Base-by-base conservation (phyloP, 75 land plant species). In the Pinus taeda region DNA sequence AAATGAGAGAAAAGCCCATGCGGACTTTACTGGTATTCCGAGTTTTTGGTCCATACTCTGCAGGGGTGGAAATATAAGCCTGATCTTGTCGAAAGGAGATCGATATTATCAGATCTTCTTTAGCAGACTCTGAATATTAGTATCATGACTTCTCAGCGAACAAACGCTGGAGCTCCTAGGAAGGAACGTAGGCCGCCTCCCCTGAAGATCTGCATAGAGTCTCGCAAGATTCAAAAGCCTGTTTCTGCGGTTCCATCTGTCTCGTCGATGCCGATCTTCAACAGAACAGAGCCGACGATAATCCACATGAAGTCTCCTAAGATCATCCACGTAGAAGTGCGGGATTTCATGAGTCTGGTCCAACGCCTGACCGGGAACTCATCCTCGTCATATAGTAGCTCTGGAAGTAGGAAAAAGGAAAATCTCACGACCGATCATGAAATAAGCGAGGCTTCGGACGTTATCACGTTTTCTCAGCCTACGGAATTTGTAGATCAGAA, bases 161-260 rank as follows among this genome's bases (percentile, higher is more conserved):
- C 45, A 9, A 39, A 0, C 2, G 20, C 12, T 9, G 21, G 21
- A 42, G 7, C 45, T 5, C 45, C 7, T 9, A 55, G 33, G 75
- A 49, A 15, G 59, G 88, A 89, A 60, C 86, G 83, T 0, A 78
- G 91, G 9, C 91, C 91, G 2, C 45, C 87, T 14, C 86, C 91
- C 3, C 84, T 90, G 11, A 87, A 82, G 75, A 87, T 92, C 3
- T 76, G 77, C 13, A 87, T 84, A 76, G 92, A 88, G 56, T 92
- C 94, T 36, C 83, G 84, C 82, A 82, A 83, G 85, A 88, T 92
- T 81, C 82, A 61, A 55, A 92, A 92, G 70, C 90, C 86, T 9
- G 58, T 58, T 2, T 7, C 8, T 6, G 8, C 53, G 8, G 53
- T 45, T 45, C 53, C 53, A 6, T 45, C 9, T 7, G 8, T 45